Evolutionary conservation across 805 yeast genomes (phyloP).

Genomic region (Cyberlindnera petersonii): DNA sequence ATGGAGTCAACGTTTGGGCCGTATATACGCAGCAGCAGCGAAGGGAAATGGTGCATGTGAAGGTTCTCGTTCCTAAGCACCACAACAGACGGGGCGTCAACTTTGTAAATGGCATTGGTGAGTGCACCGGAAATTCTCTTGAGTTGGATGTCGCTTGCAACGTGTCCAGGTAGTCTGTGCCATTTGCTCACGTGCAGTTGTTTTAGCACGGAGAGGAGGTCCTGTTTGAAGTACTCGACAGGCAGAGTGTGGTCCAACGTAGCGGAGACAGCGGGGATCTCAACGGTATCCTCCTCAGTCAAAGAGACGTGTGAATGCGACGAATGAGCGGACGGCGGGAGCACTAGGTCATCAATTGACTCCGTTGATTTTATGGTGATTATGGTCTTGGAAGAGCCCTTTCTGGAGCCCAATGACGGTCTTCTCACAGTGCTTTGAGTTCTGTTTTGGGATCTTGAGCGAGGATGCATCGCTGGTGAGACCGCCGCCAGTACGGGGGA

Average conservation of each 20-base stretch:
- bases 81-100: conserved; percentile 49
- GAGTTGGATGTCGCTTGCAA: conserved; percentile 45
- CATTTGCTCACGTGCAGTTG: conserved; percentile 71
- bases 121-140: conserved; percentile 85
- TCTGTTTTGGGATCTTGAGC: conserved; percentile 17
- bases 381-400: conserved; percentile 16
- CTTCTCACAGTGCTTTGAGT: conserved; percentile 3
- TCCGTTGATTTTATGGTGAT: conserved; percentile 8
- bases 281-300: conserved; percentile 12
- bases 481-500: conserved; percentile 11
- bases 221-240: conserved; percentile 78
- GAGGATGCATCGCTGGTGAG: conserved; percentile 11
- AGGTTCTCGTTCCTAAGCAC: conserved; percentile 32
- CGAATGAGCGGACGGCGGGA: conserved; percentile 10
- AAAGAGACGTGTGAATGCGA: conserved; percentile 7
- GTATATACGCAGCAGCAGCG: conserved; percentile 73
- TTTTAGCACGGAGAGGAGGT: conserved; percentile 61
- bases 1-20: conserved; percentile 84
- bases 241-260: conserved; percentile 76
- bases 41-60: conserved; percentile 44
- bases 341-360: conserved; percentile 5
- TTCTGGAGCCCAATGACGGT: conserved; percentile 20
- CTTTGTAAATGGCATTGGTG: conserved; percentile 83
- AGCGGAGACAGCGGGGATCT: conserved; percentile 49
- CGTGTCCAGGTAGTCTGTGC: conserved; percentile 43